Percentiles rank a stretch among this genome's conserved stretches.
phyloP scores from a whole-genome alignment of 1,139 yeast species.

The Saccharomyces hybrid region DNA sequence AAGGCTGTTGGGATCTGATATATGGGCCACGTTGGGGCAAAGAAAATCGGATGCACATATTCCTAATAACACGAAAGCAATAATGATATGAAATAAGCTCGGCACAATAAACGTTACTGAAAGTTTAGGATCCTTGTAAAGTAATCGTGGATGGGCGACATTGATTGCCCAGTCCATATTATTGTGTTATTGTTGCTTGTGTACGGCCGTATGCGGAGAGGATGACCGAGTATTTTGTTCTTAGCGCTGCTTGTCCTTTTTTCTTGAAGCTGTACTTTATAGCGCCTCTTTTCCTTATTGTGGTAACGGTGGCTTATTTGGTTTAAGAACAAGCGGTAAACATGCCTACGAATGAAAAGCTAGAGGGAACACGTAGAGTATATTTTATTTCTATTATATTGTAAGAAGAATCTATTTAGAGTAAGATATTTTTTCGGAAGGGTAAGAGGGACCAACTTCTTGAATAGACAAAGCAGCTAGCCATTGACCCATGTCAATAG shows the following conservation, averaged over 20 bases:
- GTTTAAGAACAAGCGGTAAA: not conserved
- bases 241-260: not conserved
- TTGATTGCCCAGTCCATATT: conserved; percentile 16
- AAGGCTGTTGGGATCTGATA: conserved; percentile 19
- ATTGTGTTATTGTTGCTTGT: not conserved
- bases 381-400: no score
- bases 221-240: not conserved
- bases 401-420: not conserved
- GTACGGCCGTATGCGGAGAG: not conserved
- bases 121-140: conserved; percentile 18
- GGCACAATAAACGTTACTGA: conserved; percentile 18
- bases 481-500: conserved; percentile 93
- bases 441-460: conserved; percentile 91
- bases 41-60: conserved; percentile 31
- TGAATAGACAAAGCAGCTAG: conserved; percentile 88
- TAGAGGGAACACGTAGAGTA: not conserved
- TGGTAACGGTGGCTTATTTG: not conserved
- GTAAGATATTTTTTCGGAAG: conserved; percentile 50
- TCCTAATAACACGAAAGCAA: conserved; percentile 28
- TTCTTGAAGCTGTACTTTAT: not conserved
- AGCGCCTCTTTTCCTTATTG: not conserved
- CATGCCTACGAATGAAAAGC: not conserved
- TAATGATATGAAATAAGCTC: conserved; percentile 20
- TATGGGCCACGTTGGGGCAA: conserved; percentile 29
- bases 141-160: conserved; percentile 24